Evolutionary conservation across 2,329 filamentous ascomycete genomes (phyloP).

Genomic region (Metarhizium humberi): DNA sequence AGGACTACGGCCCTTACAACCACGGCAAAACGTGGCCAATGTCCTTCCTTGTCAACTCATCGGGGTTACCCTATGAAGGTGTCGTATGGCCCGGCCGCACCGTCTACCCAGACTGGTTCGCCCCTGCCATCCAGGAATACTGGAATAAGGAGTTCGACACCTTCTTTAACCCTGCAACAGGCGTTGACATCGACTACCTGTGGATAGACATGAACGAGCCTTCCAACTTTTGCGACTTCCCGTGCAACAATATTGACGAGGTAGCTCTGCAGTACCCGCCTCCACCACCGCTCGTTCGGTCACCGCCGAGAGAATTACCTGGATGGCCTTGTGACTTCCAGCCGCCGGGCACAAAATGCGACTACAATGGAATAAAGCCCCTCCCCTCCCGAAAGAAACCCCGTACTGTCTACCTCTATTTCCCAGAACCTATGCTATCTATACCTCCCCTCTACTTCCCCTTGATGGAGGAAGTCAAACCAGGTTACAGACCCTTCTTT

Average conservation of each 20-base stretch:
- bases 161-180: slow-evolving; percentile 55
- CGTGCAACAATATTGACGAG: slow-evolving; percentile 25
- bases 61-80: slow-evolving; percentile 48
- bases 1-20: slow-evolving; percentile 35
- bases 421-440: too few species aligned
- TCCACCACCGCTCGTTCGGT: slow-evolving; percentile 48
- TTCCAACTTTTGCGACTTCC: slow-evolving; percentile 21
- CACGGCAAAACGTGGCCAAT: slow-evolving; percentile 28
- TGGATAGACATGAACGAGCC: slow-evolving; percentile 61
- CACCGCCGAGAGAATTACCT: slow-evolving; percentile 52
- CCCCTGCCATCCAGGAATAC: slow-evolving; percentile 50
- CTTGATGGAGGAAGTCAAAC: too few species aligned
- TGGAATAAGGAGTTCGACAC: slow-evolving; percentile 58
- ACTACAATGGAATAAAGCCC: not conserved
- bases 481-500: not conserved
- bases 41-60: slow-evolving; percentile 34
- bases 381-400: not conserved
- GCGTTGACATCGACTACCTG: slow-evolving; percentile 65
- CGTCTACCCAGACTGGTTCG: slow-evolving; percentile 70
- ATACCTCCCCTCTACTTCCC: too few species aligned
- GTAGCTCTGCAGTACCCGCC: slow-evolving; percentile 42
- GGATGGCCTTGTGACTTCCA: slow-evolving; percentile 45
- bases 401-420: too few species aligned
- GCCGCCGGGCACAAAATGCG: slow-evolving; percentile 11
- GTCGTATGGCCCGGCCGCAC: slow-evolving; percentile 71